Evolutionary conservation across 2,329 filamentous ascomycete genomes (phyloP).

Genomic region (Cytospora schulzeri): DNA sequence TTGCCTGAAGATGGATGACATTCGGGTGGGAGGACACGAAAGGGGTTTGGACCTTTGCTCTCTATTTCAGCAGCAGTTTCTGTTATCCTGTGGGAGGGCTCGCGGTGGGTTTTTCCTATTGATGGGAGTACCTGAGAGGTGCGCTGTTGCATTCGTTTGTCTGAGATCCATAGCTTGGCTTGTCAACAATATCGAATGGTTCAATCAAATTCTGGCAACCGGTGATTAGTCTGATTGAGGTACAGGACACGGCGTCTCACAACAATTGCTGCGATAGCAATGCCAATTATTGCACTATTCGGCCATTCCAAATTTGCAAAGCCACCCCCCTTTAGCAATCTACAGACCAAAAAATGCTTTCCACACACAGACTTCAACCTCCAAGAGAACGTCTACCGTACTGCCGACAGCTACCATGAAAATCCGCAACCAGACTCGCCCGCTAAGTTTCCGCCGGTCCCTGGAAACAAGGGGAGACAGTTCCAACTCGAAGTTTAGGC

Average conservation of each 20-base stretch:
- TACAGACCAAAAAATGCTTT: background rate
- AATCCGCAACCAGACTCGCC: background rate
- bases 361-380: background rate
- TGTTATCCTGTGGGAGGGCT: background rate
- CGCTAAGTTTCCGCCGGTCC: background rate
- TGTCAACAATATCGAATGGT: background rate
- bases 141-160: background rate
- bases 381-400: background rate
- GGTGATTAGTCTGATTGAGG: background rate
- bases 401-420: background rate
- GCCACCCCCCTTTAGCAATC: background rate
- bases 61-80: background rate
- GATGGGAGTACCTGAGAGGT: background rate
- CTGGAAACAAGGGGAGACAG: background rate
- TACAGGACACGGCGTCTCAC: background rate
- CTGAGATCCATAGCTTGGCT: background rate
- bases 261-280: background rate
- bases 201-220: background rate
- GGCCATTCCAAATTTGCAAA: background rate
- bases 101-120: background rate
- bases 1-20: background rate
- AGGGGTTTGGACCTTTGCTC: background rate
- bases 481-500: constrained; percentile 29
- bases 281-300: background rate
- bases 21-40: background rate